These are phyloP conservation scores for Hypoxylon fragiforme DNA, from an alignment of 495 filamentous ascomycete species.

Conservation along the genomic window DNA sequence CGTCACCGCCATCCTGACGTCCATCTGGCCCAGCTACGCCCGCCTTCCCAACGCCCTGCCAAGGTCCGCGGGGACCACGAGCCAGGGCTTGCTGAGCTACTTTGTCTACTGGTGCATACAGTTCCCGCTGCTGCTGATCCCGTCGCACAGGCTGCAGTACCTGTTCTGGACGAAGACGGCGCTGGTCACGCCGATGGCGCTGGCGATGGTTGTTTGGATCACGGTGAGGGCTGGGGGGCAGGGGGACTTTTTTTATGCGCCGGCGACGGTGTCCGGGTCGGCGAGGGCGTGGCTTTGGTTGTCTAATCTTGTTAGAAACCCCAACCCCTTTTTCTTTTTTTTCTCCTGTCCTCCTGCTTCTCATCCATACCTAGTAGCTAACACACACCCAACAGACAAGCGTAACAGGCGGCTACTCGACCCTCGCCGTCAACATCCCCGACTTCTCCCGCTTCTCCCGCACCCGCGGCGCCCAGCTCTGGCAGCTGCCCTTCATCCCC, in stretches of 20 bases:
- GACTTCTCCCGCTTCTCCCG: constrained; percentile 39
- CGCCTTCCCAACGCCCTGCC: constrained; percentile 57
- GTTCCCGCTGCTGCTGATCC: constrained; percentile 56
- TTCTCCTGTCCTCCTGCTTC: not conserved
- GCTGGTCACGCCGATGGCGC: constrained; percentile 53
- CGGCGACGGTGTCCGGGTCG: constrained; percentile 41
- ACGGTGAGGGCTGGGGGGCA: constrained; percentile 49
- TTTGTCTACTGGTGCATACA: constrained; percentile 61
- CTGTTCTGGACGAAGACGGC: constrained; percentile 59
- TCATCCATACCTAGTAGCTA: not conserved
- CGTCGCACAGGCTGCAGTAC: constrained; percentile 56
- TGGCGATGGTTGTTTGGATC: constrained; percentile 57
- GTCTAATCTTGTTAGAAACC: constrained; percentile 28
- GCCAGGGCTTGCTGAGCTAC: constrained; percentile 62
- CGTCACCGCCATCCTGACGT: constrained; percentile 66
- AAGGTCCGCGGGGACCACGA: constrained; percentile 60
- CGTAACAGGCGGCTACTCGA: constrained; percentile 36
- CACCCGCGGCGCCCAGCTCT: constrained; percentile 33
- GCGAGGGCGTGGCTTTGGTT: constrained; percentile 42
- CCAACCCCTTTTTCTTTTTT: not conserved
- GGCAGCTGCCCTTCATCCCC: constrained; percentile 39
- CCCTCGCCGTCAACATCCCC: constrained; percentile 36
- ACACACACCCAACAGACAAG: constrained; percentile 27
- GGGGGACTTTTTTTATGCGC: constrained; percentile 48
- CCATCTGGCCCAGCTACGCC: constrained; percentile 66